Base-by-base conservation (phyloP, 73 alveolate species). In the Paramecium octaurelia region DNA sequence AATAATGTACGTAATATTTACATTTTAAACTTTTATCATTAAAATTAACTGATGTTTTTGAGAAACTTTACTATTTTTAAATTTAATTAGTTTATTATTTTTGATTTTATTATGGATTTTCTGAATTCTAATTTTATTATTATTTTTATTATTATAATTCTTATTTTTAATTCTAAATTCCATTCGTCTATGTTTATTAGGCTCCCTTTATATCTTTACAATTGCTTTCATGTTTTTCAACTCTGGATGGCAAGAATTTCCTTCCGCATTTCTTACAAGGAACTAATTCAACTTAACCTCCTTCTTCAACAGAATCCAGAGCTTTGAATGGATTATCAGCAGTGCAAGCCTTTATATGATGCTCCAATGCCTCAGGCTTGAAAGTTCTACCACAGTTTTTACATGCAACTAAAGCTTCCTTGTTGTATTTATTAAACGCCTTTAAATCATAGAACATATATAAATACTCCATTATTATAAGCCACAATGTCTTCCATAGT, bases 371-470 rank as follows among this genome's bases (percentile, higher is more conserved):
- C 46, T 97, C 99, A n/a, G 99, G 98, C 35, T 94, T 85, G 93
- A 97, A 97, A 9, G 98, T 96, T 86, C 99, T 93, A 27, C 98
- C 99, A 92, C 98, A 96, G 88, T 96, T 93, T 64, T 94, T 92
- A 35, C 97, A 93, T 48, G 92, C 90, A 24, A 93, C 97, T 93
- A 95, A 96, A 9, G 98, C 98, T 57, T 93, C 96, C 12, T 91
- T 95, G 77, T 97, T 97, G 57, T 93, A 95, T 24, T 73, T 89
- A 29, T 88, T 92, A 24, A 58, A 44, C 0, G 91, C 91, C 70
- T 73, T 12, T 34, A 16, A 16, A 29, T 29, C 1, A n/a, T 73
- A 12, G 6, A 7, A 11, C 23, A 16, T 23, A 73, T 18, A 18
- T 18, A n/a, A n/a, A 18, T 70, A 73, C 87, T 16, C 57, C 59